phyloP scores from a whole-genome alignment of 2,329 filamentous ascomycete species.

The Microdochium trichocladiopsis region DNA sequence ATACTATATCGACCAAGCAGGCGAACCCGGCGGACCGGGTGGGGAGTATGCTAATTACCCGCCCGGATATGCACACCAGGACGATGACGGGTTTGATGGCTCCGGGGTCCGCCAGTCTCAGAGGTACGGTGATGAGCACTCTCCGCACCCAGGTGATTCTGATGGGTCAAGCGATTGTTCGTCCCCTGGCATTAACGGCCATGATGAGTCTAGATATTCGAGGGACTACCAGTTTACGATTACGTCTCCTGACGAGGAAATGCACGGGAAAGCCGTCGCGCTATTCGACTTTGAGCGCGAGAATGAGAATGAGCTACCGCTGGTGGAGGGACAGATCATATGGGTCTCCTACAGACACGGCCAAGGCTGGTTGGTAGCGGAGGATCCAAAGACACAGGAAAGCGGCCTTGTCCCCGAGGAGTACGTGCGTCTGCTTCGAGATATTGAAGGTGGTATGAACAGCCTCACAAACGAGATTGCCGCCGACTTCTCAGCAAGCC shows the following conservation, averaged over 20 bases:
- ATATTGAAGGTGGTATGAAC: conserved; percentile 86
- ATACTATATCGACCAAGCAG: conserved; percentile 65
- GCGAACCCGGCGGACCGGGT: conserved; percentile 67
- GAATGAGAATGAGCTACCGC: conserved; percentile 90
- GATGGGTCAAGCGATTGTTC: conserved; percentile 52
- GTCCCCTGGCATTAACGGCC: conserved; percentile 49
- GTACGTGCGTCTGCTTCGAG: conserved; percentile 84
- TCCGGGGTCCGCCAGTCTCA: conserved; percentile 44
- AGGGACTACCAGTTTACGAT: conserved; percentile 93
- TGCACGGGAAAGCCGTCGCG: conserved; percentile 93
- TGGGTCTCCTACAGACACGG: conserved; percentile 94
- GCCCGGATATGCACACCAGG: conserved; percentile 17
- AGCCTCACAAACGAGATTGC: conserved; percentile 57
- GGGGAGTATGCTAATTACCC: conserved; percentile 79
- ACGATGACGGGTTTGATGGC: conserved; percentile 32
- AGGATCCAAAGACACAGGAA: conserved; percentile 90
- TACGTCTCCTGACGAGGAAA: conserved; percentile 91
- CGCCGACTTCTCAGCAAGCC: conserved; percentile 37
- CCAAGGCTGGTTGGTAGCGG: conserved; percentile 94
- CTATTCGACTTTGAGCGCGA: conserved; percentile 92
- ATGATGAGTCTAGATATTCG: conserved; percentile 75
- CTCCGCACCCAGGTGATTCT: conserved; percentile 45
- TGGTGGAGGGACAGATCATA: conserved; percentile 92
- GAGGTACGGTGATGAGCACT: conserved; percentile 32
- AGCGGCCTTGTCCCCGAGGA: conserved; percentile 94